Evolutionary conservation across 2,329 filamentous ascomycete genomes (phyloP), one percentile per base, ranked within the genome.

Genomic region (Claviceps maximensis): DNA sequence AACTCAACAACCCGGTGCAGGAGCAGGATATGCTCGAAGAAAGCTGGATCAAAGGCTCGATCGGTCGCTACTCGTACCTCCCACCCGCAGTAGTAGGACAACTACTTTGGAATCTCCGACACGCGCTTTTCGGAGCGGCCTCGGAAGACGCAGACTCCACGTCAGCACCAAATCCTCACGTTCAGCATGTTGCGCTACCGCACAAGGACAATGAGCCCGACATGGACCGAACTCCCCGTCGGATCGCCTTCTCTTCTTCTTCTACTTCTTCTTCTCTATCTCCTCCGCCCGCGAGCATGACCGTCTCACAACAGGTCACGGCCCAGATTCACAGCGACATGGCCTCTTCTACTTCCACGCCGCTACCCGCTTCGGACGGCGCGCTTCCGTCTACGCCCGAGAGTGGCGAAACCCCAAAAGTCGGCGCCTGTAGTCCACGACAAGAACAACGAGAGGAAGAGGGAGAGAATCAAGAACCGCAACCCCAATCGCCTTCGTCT

Each of bases 1-100:
- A 80, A 63, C 71, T 85, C 27, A 82, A 83, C 59, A 75, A 84
- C 61, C 76, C 80, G 0, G 69, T 81, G 1, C 66, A 72, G 0
- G 66, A 79, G 1, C 65, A 69, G 0, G 68, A 74, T 51, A 77
- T 84, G 69, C 72, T 71, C 46, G 67, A 70, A 44, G 75, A 77
- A 41, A 79, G 77, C 0, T 81, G 79, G 76, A 61, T 82, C 0
- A 67, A 71, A 5, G 66, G 68, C 1, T 64, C 71, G 2, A 73
- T 80, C n/a, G 67, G 70, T 27, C 75, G 73, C 49, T 82, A 76
- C 55, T 64, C 66, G 2, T 80, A 76, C 57, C 63, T 84, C 1
- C 76, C 75, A 1, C 80, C 79, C 1, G 78, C 76, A 2, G 72
- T 80, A 1, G 72, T 80, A 0, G 78, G 77, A 6, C 72, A 78